A percentile compares a stretch with the other conserved stretches of the same genome.
These are phyloP conservation scores for Xylaria palmicola DNA, from an alignment of 495 filamentous ascomycete species.

Conservation along the genomic window DNA sequence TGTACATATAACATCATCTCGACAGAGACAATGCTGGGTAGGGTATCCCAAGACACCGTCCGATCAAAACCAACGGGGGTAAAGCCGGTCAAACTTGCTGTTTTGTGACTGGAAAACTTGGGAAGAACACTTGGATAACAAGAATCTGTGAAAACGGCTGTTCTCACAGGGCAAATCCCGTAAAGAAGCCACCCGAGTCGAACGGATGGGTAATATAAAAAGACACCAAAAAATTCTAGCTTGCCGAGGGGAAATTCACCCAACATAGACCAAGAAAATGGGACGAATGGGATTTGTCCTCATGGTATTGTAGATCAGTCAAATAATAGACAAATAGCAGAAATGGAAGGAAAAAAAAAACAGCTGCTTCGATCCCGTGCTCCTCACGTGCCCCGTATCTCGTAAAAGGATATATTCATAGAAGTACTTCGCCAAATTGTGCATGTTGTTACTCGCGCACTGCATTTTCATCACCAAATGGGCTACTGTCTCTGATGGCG, in stretches of 20 bases:
- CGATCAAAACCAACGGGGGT: neutral
- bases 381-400: slow-evolving; percentile 29
- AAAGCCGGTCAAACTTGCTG: neutral
- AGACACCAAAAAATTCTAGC: neutral
- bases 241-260: slow-evolving; percentile 7
- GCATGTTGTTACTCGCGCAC: slow-evolving; percentile 34
- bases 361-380: slow-evolving; percentile 5
- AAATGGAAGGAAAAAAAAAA: slow-evolving; percentile 7
- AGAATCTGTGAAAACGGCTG: neutral
- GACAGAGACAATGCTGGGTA: neutral
- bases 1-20: slow-evolving; percentile 12
- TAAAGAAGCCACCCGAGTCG: neutral
- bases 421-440: neutral
- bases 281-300: neutral
- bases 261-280: slow-evolving; percentile 3
- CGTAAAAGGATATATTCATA: slow-evolving; percentile 27
- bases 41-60: neutral
- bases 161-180: neutral
- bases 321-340: slow-evolving; percentile 9
- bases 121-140: neutral
- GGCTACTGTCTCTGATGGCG: slow-evolving; percentile 43
- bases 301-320: neutral
- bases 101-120: neutral
- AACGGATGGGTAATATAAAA: slow-evolving; percentile 6
- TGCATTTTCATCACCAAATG: slow-evolving; percentile 58